phyloP scores from a whole-genome alignment of 257 asterid species.

The Parsonsia alboflavescens region DNA sequence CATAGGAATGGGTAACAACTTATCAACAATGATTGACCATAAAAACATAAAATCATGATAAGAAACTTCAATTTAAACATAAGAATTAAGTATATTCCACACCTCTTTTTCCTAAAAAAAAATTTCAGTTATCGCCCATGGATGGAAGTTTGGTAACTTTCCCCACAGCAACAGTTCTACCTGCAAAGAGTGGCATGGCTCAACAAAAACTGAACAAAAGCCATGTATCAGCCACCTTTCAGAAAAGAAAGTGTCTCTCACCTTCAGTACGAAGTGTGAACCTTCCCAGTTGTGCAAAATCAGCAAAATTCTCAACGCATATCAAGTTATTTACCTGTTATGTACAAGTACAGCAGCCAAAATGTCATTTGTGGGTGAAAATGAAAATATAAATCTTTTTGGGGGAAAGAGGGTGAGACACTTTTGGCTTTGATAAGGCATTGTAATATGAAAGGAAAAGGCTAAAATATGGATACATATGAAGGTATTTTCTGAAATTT shows the following conservation, averaged over 20 bases:
- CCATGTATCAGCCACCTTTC: not conserved
- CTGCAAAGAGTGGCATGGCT: constrained; percentile 31
- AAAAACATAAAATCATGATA: not conserved
- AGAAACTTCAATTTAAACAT: not conserved
- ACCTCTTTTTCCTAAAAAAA: constrained; percentile 23
- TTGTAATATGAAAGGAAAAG: not conserved
- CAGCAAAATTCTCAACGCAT: constrained; percentile 71
- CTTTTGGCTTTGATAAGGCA: no score
- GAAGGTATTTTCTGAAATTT: not conserved
- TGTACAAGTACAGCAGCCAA: constrained; percentile 14
- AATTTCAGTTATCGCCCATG: constrained; percentile 10
- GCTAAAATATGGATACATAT: not conserved
- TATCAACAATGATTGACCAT: not conserved
- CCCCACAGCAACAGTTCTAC: constrained; percentile 49
- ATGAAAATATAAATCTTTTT: not conserved
- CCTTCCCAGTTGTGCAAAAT: constrained; percentile 81
- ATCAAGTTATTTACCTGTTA: constrained; percentile 74
- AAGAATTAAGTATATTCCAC: not conserved
- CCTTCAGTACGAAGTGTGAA: constrained; percentile 98
- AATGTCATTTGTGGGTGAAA: not conserved
- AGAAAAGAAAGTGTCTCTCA: constrained; percentile 17
- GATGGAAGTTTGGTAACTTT: constrained; percentile 34
- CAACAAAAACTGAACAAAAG: not conserved
- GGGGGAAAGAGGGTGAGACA: not conserved
- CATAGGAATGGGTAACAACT: not conserved